Percentiles rank a stretch among this genome's conserved stretches.
Evolutionary conservation across 164 flowering plant species (phyloP).

Genomic region (Vitis riparia): DNA sequence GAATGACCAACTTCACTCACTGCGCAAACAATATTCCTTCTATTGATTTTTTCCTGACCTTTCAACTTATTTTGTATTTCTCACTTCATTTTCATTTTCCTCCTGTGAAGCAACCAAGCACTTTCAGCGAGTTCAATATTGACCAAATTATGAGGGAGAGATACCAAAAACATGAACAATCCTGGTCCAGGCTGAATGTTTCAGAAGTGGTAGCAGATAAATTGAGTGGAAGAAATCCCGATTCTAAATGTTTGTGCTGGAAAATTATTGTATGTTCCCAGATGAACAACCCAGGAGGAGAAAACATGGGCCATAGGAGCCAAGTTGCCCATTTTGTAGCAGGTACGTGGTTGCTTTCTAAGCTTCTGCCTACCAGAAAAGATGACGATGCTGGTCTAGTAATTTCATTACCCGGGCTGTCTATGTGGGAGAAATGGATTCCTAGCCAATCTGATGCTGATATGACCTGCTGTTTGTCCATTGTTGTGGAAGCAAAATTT

Average conservation of each 20-base stretch:
- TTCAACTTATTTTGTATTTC: background rate
- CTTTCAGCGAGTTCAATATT: slow-evolving; percentile 50
- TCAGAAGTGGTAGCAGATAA: slow-evolving; percentile 59
- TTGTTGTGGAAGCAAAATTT: slow-evolving; percentile 42
- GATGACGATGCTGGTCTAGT: slow-evolving; percentile 41
- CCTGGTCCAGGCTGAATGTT: slow-evolving; percentile 79
- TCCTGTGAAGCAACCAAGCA: slow-evolving; percentile 45
- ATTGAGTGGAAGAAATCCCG: slow-evolving; percentile 54
- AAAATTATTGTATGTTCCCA: slow-evolving; percentile 65
- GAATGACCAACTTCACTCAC: too few relatives aligned
- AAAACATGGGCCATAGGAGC: slow-evolving; percentile 9
- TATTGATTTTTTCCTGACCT: too few relatives aligned
- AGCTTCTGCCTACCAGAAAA: slow-evolving; percentile 55
- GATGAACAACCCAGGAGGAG: slow-evolving; percentile 15
- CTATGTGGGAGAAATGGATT: slow-evolving; percentile 80
- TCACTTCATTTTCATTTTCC: background rate
- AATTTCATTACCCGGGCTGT: slow-evolving; percentile 54
- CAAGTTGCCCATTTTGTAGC: slow-evolving; percentile 28
- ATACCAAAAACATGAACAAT: slow-evolving; percentile 39
- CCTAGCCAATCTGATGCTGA: slow-evolving; percentile 20
- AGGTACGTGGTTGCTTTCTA: slow-evolving; percentile 66
- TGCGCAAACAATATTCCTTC: too few relatives aligned
- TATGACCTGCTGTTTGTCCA: slow-evolving; percentile 61
- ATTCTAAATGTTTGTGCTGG: slow-evolving; percentile 79
- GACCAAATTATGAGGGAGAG: slow-evolving; percentile 60